Evolutionary conservation across 2,329 filamentous ascomycete species (phyloP).

Genomic region (Bertia moriformis): DNA sequence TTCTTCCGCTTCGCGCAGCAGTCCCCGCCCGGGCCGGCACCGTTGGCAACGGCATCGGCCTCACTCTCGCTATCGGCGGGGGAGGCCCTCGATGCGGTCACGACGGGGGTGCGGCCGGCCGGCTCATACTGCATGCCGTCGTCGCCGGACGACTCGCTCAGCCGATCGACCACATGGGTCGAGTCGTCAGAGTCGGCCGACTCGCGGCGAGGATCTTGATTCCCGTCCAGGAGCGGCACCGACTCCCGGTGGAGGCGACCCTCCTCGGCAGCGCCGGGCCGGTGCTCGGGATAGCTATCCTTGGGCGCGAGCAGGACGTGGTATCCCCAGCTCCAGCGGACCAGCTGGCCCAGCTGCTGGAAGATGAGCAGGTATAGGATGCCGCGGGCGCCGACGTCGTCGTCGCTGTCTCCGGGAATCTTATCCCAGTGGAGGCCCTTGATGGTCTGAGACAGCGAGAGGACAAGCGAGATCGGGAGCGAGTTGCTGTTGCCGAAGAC

Average conservation of each 20-base stretch:
- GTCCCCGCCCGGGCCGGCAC: slow-evolving; percentile 18
- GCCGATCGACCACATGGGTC: slow-evolving; percentile 19
- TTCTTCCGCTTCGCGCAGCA: slow-evolving; percentile 20
- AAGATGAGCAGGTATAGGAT: slow-evolving; percentile 95
- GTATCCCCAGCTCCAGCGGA: slow-evolving; percentile 97
- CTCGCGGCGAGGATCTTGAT: slow-evolving; percentile 18
- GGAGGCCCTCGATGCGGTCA: slow-evolving; percentile 31
- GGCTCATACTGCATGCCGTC: slow-evolving; percentile 36
- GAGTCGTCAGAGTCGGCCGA: slow-evolving; percentile 23
- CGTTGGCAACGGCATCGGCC: no score
- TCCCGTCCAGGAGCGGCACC: slow-evolving; percentile 6
- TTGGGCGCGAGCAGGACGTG: slow-evolving; percentile 84
- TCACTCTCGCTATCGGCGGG: slow-evolving; percentile 29
- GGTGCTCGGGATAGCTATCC: slow-evolving; percentile 54
- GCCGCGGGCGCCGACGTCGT: slow-evolving; percentile 82
- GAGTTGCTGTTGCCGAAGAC: slow-evolving; percentile 98
- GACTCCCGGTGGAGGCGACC: slow-evolving; percentile 42
- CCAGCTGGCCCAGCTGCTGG: slow-evolving; percentile 87
- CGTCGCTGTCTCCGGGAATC: slow-evolving; percentile 81
- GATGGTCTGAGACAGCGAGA: slow-evolving; percentile 84
- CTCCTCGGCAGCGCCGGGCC: slow-evolving; percentile 35
- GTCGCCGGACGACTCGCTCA: slow-evolving; percentile 15
- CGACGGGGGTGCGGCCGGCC: slow-evolving; percentile 38
- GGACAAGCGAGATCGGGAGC: slow-evolving; percentile 84
- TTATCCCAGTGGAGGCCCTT: slow-evolving; percentile 86